These are phyloP conservation scores for Lupinus albus DNA, from an alignment of 306 rosid genomes.

Conservation along the genomic window DNA sequence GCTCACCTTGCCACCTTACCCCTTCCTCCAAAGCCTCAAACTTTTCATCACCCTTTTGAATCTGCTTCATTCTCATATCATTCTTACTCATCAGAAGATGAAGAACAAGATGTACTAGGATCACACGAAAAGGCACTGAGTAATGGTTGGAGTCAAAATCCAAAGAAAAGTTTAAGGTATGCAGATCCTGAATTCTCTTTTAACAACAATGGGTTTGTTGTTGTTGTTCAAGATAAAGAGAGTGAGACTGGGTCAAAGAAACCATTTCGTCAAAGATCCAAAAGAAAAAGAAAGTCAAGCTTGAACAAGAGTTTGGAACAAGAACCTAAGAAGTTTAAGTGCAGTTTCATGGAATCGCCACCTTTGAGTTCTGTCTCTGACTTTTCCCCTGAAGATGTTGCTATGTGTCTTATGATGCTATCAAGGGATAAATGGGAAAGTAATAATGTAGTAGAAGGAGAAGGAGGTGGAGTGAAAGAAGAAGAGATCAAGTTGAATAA, in stretches of 20 bases:
- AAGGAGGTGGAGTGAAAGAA: slow-evolving; percentile 26
- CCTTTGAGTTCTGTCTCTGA: slow-evolving; percentile 72
- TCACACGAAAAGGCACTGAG: slow-evolving; percentile 47
- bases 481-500: slow-evolving; percentile 40
- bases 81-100: slow-evolving; percentile 42
- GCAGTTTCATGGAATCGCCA: slow-evolving; percentile 41
- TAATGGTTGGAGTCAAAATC: slow-evolving; percentile 68
- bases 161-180: slow-evolving; percentile 58
- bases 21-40: slow-evolving; percentile 60
- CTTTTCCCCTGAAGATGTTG: slow-evolving; percentile 72
- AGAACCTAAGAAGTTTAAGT: slow-evolving; percentile 34
- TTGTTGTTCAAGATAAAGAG: slow-evolving; percentile 74
- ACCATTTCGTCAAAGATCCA: slow-evolving; percentile 82
- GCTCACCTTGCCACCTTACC: slow-evolving; percentile 70
- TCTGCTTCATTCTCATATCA: slow-evolving; percentile 38
- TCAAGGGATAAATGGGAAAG: slow-evolving; percentile 70
- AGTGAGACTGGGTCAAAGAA: slow-evolving; percentile 84
- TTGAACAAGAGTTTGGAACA: slow-evolving; percentile 17
- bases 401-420: slow-evolving; percentile 85
- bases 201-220: background rate
- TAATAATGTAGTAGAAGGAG: slow-evolving; percentile 4
- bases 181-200: slow-evolving; percentile 54
- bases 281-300: slow-evolving; percentile 52
- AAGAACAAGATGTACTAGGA: slow-evolving; percentile 25
- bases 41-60: slow-evolving; percentile 20